Conservation (phyloP, 345 rosid genomes). For the Populus nigra region DNA sequence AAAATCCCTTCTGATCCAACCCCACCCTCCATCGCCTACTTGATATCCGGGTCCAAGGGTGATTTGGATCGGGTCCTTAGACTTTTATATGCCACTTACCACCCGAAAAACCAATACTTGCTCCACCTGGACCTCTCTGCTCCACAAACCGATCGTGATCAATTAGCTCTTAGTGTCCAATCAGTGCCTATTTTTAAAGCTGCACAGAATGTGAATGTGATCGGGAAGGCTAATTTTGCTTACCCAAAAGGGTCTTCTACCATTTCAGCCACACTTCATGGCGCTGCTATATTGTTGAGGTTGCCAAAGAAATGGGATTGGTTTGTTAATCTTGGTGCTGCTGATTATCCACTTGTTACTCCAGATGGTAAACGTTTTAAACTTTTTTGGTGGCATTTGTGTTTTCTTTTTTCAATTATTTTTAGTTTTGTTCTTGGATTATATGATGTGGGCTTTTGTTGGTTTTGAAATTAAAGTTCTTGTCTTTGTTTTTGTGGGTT, state of each 20-base stretch:
- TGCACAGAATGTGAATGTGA: constrained; percentile 75
- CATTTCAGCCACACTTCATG: constrained; percentile 75
- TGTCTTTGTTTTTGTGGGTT: constrained; percentile 12
- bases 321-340: constrained; percentile 66
- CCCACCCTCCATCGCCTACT: constrained; percentile 76
- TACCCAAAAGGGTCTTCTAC: constrained; percentile 76
- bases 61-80: constrained; percentile 71
- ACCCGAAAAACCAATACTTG: constrained; percentile 77
- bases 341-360: constrained; percentile 85
- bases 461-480: background rate
- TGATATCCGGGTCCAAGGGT: constrained; percentile 69
- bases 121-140: constrained; percentile 80
- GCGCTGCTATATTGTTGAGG: constrained; percentile 79
- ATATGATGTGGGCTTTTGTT: background rate
- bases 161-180: constrained; percentile 52
- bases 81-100: constrained; percentile 70
- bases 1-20: constrained; percentile 53
- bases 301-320: constrained; percentile 79
- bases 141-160: constrained; percentile 62
- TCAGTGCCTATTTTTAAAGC: constrained; percentile 65
- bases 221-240: constrained; percentile 77
- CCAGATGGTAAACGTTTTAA: constrained; percentile 71
- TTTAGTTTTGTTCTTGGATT: background rate
- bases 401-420: background rate
- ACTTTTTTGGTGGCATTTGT: background rate